These are phyloP conservation scores for Russula dissimulans DNA, from an alignment of 768 basidiomycete species.

Conservation along the genomic window DNA sequence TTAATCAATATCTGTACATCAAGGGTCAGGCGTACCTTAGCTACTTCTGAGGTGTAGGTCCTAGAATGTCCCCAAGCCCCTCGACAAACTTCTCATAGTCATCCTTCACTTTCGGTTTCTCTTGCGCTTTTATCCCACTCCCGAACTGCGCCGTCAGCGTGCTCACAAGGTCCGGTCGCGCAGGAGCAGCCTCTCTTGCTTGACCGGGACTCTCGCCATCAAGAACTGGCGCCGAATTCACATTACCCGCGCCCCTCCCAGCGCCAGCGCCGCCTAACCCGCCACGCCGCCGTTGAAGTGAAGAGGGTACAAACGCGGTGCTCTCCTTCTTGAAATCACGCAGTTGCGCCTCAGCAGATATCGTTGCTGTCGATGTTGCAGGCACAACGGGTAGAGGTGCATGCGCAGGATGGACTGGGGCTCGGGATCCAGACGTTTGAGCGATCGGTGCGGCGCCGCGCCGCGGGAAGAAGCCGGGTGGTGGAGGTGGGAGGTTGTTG, in stretches of 20 bases:
- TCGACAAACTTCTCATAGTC: constrained; percentile 73
- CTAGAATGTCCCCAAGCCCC: constrained; percentile 62
- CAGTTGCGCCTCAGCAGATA: constrained; percentile 78
- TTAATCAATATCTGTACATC: background rate
- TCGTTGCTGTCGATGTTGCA: constrained; percentile 48
- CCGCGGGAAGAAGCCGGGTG: constrained; percentile 52
- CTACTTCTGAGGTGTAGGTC: constrained; percentile 1
- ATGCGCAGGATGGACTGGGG: constrained; percentile 22
- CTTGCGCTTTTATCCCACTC: constrained; percentile 17
- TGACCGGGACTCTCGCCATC: constrained; percentile 27
- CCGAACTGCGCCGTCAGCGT: constrained; percentile 55
- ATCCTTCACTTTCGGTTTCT: constrained; percentile 36
- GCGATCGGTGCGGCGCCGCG: constrained; percentile 27
- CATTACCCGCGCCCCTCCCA: constrained; percentile 21
- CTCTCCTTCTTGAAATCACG: constrained; percentile 94
- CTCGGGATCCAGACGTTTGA: constrained; percentile 4
- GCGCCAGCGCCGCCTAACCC: constrained; percentile 13
- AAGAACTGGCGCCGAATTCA: constrained; percentile 23
- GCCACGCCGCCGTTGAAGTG: constrained; percentile 66
- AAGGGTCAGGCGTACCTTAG: background rate
- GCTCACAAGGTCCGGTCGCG: constrained; percentile 58
- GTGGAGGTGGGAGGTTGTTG: constrained; percentile 16
- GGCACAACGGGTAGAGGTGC: constrained; percentile 30
- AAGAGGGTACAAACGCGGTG: constrained; percentile 80
- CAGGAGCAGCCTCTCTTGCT: constrained; percentile 25